phyloP scores from a whole-genome alignment of 176 grass and related monocot species.

The Olyra latifolia region DNA sequence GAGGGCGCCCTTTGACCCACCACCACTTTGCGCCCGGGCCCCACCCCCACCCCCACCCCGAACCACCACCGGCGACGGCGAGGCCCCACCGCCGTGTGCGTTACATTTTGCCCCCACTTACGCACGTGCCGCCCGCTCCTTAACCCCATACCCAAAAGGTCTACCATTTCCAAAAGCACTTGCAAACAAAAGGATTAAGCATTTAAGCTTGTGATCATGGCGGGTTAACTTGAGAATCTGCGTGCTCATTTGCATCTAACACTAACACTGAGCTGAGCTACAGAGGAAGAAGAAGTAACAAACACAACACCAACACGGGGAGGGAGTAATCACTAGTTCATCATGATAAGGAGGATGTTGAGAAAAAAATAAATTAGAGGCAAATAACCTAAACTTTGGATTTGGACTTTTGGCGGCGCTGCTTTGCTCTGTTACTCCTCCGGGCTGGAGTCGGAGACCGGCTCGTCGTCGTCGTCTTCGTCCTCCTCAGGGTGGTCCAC shows the following conservation, averaged over 20 bases:
- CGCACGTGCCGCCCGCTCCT: conserved; percentile 34
- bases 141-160: not conserved
- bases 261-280: conserved; percentile 16
- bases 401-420: conserved; percentile 38
- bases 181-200: not conserved
- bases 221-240: not conserved
- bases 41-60: not conserved
- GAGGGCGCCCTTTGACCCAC: conserved; percentile 44
- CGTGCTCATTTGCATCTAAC: conserved; percentile 26
- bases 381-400: conserved; percentile 37
- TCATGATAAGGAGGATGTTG: conserved; percentile 16
- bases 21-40: conserved; percentile 17
- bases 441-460: conserved; percentile 69
- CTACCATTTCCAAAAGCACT: not conserved
- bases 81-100: conserved; percentile 30
- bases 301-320: not conserved
- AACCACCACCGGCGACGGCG: not conserved
- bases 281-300: not conserved
- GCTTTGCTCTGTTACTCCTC: conserved; percentile 39
- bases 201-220: not conserved
- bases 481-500: conserved; percentile 53
- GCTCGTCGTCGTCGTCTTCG: conserved; percentile 61
- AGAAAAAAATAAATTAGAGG: not conserved
- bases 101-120: conserved; percentile 33
- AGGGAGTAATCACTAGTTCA: conserved; percentile 38